Conservation (phyloP, 257 asterid genomes). For the Handroanthus guayacan region DNA sequence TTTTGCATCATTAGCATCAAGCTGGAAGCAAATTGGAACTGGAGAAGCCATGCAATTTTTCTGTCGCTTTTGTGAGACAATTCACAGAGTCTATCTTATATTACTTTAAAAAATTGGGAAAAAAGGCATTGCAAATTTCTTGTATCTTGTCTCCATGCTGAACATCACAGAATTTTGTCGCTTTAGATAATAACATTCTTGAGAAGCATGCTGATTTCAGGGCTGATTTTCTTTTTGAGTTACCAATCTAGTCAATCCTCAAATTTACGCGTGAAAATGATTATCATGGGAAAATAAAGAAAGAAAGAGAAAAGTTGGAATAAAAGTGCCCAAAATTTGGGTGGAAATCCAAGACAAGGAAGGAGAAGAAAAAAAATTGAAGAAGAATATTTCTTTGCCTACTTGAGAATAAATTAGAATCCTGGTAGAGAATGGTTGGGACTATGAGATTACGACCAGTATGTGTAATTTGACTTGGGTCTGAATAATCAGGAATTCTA, state of each 20-base stretch:
- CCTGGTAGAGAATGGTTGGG: too few relatives aligned
- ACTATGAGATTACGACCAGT: too few relatives aligned
- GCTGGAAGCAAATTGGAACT: conserved; percentile 29
- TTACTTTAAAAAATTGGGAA: conserved; percentile 15
- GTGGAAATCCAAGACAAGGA: neutral
- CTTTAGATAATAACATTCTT: neutral
- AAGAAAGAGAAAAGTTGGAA: too few relatives aligned
- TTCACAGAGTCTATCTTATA: neutral
- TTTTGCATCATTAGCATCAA: conserved; percentile 16
- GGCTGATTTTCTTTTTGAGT: conserved; percentile 15
- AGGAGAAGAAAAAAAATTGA: neutral
- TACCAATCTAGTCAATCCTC: conserved; percentile 1
- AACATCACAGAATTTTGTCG: neutral
- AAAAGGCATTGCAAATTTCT: conserved; percentile 12
- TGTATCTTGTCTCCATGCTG: neutral
- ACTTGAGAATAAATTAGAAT: too few relatives aligned
- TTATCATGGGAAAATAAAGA: neutral
- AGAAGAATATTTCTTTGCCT: neutral
- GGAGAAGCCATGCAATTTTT: conserved; percentile 28
- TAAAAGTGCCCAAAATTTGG: too few relatives aligned
- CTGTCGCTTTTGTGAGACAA: conserved; percentile 9
- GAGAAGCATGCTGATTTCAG: neutral
- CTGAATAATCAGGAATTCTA: too few relatives aligned
- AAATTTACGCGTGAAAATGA: neutral
- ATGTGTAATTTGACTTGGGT: too few relatives aligned